Conservation (phyloP, 129 eudicot genomes). For the Calendula officinalis region DNA sequence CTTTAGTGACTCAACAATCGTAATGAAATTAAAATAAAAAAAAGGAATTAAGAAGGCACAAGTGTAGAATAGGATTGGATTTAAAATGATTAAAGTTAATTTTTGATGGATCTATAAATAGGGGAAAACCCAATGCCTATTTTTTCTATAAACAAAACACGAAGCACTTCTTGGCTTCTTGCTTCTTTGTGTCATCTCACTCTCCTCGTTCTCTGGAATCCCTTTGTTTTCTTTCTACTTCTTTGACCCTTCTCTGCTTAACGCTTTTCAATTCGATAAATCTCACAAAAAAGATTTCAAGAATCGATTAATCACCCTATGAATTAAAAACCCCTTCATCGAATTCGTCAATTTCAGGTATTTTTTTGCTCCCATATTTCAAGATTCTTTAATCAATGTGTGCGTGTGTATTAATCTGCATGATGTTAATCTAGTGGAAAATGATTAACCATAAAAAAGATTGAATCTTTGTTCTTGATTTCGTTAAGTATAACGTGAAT, state of each 20-base stretch:
- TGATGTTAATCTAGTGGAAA: background rate
- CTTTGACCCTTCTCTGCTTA: background rate
- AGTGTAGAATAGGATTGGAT: constrained; percentile 26
- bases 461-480: constrained; percentile 18
- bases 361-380: background rate
- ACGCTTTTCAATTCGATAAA: background rate
- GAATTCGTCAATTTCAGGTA: constrained; percentile 9
- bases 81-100: background rate
- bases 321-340: constrained; percentile 14
- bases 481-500: constrained; percentile 9
- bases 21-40: no score
- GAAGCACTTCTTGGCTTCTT: background rate
- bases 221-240: background rate
- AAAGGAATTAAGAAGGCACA: background rate
- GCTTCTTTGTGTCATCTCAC: constrained; percentile 22
- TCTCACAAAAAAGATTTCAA: background rate
- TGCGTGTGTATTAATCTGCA: background rate
- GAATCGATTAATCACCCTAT: constrained; percentile 15
- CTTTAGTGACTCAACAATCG: no score
- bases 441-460: background rate
- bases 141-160: constrained; percentile 11
- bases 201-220: constrained; percentile 30
- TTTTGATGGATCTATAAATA: constrained; percentile 31
- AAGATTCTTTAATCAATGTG: constrained; percentile 7
- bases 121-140: constrained; percentile 25